Evolutionary conservation across 1,139 yeast species (phyloP).

Genomic region (Yamadazyma dushanensis): DNA sequence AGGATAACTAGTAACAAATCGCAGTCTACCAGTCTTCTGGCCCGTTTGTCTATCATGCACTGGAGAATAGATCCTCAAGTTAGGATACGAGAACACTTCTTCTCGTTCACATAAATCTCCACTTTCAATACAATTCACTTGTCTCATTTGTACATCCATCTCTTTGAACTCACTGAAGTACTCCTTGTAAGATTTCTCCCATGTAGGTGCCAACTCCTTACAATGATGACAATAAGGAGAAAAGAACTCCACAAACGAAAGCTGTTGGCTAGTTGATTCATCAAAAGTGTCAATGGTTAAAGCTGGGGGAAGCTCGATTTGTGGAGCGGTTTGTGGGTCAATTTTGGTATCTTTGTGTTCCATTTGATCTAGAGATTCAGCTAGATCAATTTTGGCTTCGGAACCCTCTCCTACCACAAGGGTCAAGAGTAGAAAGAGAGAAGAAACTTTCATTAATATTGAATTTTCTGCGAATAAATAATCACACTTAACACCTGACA

Average conservation of each 20-base stretch:
- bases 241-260: slow-evolving; percentile 63
- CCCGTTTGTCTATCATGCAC: slow-evolving; percentile 31
- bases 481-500: too few species aligned
- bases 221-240: slow-evolving; percentile 78
- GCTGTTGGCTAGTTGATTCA: slow-evolving; percentile 38
- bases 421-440: too few species aligned
- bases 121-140: slow-evolving; percentile 69
- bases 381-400: too few species aligned
- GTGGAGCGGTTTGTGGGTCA: too few species aligned
- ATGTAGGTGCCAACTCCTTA: slow-evolving; percentile 59
- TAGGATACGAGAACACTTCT: slow-evolving; percentile 56
- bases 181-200: slow-evolving; percentile 56
- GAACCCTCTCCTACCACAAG: too few species aligned
- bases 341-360: too few species aligned
- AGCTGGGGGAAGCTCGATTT: slow-evolving; percentile 18
- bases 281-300: slow-evolving; percentile 44
- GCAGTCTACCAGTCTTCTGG: slow-evolving; percentile 27
- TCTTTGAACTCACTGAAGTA: slow-evolving; percentile 37
- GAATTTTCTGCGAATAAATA: too few species aligned
- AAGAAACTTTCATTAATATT: too few species aligned
- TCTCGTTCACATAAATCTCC: slow-evolving; percentile 73
- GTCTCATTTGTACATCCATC: slow-evolving; percentile 55
- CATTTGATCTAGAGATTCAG: too few species aligned
- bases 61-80: slow-evolving; percentile 61
- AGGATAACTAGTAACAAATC: slow-evolving; percentile 49